Base-by-base conservation (phyloP, 2,329 filamentous ascomycete species). In the Aspergillus jensenii region DNA sequence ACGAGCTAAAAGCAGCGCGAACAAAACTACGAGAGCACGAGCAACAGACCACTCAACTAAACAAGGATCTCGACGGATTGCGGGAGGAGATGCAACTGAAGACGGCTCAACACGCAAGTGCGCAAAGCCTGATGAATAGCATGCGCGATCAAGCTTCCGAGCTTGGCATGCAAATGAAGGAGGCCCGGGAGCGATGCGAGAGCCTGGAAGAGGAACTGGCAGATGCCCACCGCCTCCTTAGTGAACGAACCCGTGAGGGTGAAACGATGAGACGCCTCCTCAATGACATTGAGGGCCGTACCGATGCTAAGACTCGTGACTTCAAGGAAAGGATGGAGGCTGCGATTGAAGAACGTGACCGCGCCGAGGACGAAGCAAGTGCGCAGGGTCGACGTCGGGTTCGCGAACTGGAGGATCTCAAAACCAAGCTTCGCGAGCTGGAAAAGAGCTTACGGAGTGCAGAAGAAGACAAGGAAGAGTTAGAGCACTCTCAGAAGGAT, bases 141-240 rank as follows among this genome's bases (percentile, higher is more conserved):
- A 95, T 98, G 91, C 90, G 93, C 60, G 92, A 97, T 67, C 92
- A 98, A 77, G 89, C 89, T 0, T 85, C 90, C 1, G 95, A 99
- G 77, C 84, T 98, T 68, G 87, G 88, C 5, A 89, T 91, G 64
- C 95, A 97, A 76, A 89, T 97, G 75, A 96, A 95, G 74, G 95
- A 99, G 75, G 86, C 90, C 1, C 87, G 90, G 60, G 86, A 88
- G 50, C 88, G 91, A 64, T 89, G 88, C 40, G 93, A 97, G 68
- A 90, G 88, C 58, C 79, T 98, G 0, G 93, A 97, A 69, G 95
- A 99, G 75, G 95, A 99, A 73, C 82, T 98, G 1, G 86, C 87
- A 1, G 95, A 99, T 74, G 89, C 92, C 3, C 92, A 96, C 71
- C 86, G 91, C 58, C 84, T 97, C 60, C 83, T 99, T 2, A 87